Conservation (phyloP, 2,329 filamentous ascomycete species). For the Calonectria crousiana region DNA sequence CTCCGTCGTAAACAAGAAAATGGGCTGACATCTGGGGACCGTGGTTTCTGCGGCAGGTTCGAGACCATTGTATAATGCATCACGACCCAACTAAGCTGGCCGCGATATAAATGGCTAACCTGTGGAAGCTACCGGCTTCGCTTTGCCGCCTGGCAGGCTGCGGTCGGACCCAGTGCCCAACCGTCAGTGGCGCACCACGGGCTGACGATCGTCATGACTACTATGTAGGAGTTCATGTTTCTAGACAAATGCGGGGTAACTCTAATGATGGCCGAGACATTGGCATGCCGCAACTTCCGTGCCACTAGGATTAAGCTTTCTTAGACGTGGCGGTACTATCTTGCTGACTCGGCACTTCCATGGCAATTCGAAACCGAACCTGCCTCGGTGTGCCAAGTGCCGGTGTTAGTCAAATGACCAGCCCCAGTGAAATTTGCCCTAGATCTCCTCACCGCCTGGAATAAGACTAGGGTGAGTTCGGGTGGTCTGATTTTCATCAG, state of each 20-base stretch:
- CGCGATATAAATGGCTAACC: neutral
- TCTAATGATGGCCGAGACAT: neutral
- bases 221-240: neutral
- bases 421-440: neutral
- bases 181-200: neutral
- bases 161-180: neutral
- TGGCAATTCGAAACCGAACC: neutral
- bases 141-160: neutral
- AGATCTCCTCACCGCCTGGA: neutral
- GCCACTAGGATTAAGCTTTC: neutral
- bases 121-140: neutral
- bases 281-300: neutral
- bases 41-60: neutral
- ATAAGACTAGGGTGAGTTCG: neutral
- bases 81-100: neutral
- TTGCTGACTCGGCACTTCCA: neutral
- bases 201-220: neutral
- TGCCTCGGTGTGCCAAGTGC: neutral
- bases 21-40: neutral
- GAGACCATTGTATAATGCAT: neutral
- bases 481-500: neutral
- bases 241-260: neutral
- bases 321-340: neutral
- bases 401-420: neutral
- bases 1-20: neutral